Evolutionary conservation across 345 rosid species (phyloP).

Genomic region (Eucalyptus curtisii): DNA sequence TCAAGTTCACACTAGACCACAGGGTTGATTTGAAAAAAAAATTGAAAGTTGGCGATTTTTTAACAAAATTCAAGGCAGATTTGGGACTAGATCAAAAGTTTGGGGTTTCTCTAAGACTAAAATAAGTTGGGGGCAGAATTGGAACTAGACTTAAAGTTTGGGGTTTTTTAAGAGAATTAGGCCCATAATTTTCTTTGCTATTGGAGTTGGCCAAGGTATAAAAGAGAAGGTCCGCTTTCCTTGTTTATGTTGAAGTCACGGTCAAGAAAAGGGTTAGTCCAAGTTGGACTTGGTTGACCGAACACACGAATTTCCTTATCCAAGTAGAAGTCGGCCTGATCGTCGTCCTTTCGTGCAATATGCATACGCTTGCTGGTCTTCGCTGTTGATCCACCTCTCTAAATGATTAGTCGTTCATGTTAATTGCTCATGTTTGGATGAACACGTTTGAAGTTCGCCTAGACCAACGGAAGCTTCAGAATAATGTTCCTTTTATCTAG

Average conservation of each 20-base stretch:
- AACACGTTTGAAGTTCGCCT: neutral
- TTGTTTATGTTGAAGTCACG: neutral
- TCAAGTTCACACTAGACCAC: too few species aligned
- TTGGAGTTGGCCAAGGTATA: neutral
- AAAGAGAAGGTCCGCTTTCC: neutral
- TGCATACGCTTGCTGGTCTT: neutral
- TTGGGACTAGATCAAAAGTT: too few species aligned
- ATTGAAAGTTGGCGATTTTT: too few species aligned
- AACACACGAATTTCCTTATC: neutral
- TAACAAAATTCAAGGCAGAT: too few species aligned
- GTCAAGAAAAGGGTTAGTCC: neutral
- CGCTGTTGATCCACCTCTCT: neutral
- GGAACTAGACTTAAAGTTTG: too few species aligned
- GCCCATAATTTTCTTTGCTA: too few species aligned
- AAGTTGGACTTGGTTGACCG: neutral
- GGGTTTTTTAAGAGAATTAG: too few species aligned
- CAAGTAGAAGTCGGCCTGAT: neutral
- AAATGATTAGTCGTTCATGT: neutral
- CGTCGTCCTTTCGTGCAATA: neutral
- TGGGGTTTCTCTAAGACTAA: too few species aligned
- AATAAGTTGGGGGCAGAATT: too few species aligned
- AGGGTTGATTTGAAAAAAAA: too few species aligned
- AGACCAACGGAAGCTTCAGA: neutral
- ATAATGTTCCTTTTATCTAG: neutral
- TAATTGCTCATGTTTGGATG: neutral